phyloP scores from a whole-genome alignment of 2,329 filamentous ascomycete genomes.

The Fusarium sp. region DNA sequence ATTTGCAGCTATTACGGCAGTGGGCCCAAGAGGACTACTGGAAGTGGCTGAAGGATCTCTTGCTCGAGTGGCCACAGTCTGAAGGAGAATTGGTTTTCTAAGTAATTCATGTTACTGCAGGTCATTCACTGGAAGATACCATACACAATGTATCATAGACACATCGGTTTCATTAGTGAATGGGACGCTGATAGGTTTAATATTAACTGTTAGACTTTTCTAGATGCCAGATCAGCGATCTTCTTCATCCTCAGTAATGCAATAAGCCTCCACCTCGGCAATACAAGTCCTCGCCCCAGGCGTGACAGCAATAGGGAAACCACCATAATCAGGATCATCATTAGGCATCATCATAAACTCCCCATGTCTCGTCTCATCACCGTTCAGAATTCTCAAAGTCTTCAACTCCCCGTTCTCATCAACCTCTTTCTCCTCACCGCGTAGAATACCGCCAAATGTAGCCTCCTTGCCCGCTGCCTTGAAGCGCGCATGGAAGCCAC shows the following conservation, averaged over 20 bases:
- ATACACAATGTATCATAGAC: no score
- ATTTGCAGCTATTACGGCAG: background rate
- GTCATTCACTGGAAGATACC: background rate
- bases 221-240: slow-evolving; percentile 19
- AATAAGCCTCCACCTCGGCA: slow-evolving; percentile 55
- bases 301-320: slow-evolving; percentile 65
- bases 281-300: slow-evolving; percentile 63
- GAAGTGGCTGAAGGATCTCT: slow-evolving; percentile 2
- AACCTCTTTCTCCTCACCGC: slow-evolving; percentile 52
- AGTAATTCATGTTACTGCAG: background rate
- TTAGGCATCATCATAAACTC: slow-evolving; percentile 65
- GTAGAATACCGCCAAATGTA: slow-evolving; percentile 54
- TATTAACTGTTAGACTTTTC: no score
- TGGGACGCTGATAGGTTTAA: no score
- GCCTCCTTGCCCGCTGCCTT: slow-evolving; percentile 46
- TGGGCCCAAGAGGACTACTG: slow-evolving; percentile 9
- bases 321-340: slow-evolving; percentile 66
- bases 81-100: background rate
- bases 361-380: slow-evolving; percentile 57
- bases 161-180: no score
- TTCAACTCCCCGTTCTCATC: slow-evolving; percentile 47
- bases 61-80: background rate
- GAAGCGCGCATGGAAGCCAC: slow-evolving; percentile 54
- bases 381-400: slow-evolving; percentile 51
- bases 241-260: slow-evolving; percentile 45